Base-by-base conservation (phyloP, 495 filamentous ascomycete species). In the Cryomyces antarcticus region DNA sequence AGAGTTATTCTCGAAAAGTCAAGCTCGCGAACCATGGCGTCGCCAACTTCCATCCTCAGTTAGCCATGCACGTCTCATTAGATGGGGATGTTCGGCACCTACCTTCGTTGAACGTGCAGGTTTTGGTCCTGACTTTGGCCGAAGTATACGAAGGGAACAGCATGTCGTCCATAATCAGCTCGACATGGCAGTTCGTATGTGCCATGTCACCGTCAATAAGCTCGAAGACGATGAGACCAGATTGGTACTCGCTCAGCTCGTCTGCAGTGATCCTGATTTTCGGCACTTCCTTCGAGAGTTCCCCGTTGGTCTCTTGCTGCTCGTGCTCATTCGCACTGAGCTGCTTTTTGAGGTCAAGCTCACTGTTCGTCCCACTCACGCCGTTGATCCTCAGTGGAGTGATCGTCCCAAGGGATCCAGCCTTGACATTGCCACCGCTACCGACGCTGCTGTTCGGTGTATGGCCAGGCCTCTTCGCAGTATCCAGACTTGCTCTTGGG, bases 101-200 rank as follows among this genome's bases (percentile, higher is more conserved):
- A 75, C 71, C 81, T 63, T 96, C 89, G 45, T 85, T 75, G 52
- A 94, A 81, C 34, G 71, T 80, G 45, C 70, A 67, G 2, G 69
- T 62, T 46, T 68, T 77, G 5, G 66, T 64, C 49, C 69, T 77
- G 29, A 85, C 72, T 44, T 77, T 83, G 6, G 77, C 69, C 10
- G 83, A 85, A n/a, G 66, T 64, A 53, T 92, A 95, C 2, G 85
- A 77, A 1, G 89, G 82, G 69, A 88, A 96, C 37, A 80, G 70
- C 70, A 86, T 83, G 52, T 99, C 89, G 59, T 99, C 89, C 61
- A 96, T 87, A 38, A 92, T 54, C 13, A 96, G 75, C 53, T 99
- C 87, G 31, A 99, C 62, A 51, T 82, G 76, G 24, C 76, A 78
- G 50, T 85, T 72, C 38, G 65, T 74, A 44, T 81, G 77, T 11